These are phyloP conservation scores for Amphicarpaea edgeworthii DNA, from an alignment of 306 rosid species.

Conservation along the genomic window DNA sequence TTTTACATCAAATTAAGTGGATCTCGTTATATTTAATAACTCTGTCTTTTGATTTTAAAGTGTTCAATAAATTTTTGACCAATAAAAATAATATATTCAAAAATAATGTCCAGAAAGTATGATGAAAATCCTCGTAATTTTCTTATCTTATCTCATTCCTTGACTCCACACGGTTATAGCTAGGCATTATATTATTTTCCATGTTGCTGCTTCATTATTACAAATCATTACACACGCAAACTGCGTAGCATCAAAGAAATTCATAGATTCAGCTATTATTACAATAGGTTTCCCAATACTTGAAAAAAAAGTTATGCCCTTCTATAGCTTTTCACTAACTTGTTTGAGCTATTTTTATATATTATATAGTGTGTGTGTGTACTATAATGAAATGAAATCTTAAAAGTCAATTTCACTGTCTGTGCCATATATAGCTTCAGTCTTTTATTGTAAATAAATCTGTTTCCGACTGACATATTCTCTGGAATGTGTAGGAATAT, in stretches of 20 bases:
- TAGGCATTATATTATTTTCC: slow-evolving; percentile 2
- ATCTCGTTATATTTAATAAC: too few species aligned
- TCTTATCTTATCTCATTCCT: neutral
- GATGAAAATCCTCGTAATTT: too few species aligned
- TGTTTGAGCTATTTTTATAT: neutral
- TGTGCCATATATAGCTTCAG: neutral
- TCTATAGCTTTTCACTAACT: neutral
- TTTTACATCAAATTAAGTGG: too few species aligned
- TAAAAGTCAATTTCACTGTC: neutral
- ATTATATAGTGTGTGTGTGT: neutral
- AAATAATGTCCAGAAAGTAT: too few species aligned
- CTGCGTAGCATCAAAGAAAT: slow-evolving; percentile 5
- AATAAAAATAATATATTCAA: too few species aligned
- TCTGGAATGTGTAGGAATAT: slow-evolving; percentile 27
- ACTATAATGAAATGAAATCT: neutral
- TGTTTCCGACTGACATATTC: slow-evolving; percentile 5
- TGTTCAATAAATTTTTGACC: too few species aligned
- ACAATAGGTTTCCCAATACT: neutral
- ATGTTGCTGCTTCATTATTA: slow-evolving; percentile 32
- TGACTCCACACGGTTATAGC: neutral
- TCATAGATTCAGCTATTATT: slow-evolving; percentile 9
- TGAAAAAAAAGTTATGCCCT: neutral
- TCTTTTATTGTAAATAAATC: neutral
- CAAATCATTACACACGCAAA: slow-evolving; percentile 30
- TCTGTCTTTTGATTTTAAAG: too few species aligned